Evolutionary conservation across 2,329 filamentous ascomycete genomes (phyloP).

Genomic region (Talaromyces sp.): DNA sequence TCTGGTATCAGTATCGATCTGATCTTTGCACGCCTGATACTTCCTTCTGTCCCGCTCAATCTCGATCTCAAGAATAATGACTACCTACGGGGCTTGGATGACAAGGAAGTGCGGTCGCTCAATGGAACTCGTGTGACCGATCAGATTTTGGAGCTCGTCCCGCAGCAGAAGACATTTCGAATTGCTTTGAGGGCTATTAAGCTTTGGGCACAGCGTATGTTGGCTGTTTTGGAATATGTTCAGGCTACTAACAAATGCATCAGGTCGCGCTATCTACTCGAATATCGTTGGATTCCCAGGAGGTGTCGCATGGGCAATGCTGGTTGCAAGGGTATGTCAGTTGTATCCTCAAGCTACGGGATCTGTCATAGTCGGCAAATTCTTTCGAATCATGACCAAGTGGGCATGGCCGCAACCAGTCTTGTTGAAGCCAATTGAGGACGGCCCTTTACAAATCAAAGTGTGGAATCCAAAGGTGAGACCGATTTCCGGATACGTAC

Average conservation of each 20-base stretch:
- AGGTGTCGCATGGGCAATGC: slow-evolving; percentile 96
- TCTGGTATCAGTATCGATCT: slow-evolving; percentile 90
- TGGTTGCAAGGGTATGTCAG: slow-evolving; percentile 93
- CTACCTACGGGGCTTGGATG: slow-evolving; percentile 79
- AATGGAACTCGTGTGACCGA: slow-evolving; percentile 95
- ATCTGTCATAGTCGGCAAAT: slow-evolving; percentile 85
- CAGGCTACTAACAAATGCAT: slow-evolving; percentile 17
- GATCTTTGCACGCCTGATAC: slow-evolving; percentile 74
- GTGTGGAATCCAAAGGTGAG: slow-evolving; percentile 90
- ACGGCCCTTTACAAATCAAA: slow-evolving; percentile 72
- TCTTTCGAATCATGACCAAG: slow-evolving; percentile 84
- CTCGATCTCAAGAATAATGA: slow-evolving; percentile 79
- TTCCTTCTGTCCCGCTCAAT: slow-evolving; percentile 68
- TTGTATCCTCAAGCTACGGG: slow-evolving; percentile 90
- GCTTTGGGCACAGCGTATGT: slow-evolving; percentile 78
- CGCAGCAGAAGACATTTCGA: slow-evolving; percentile 84
- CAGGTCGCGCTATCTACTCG: slow-evolving; percentile 80
- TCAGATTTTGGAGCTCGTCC: slow-evolving; percentile 84
- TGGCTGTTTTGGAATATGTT: neutral
- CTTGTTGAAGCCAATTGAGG: slow-evolving; percentile 81
- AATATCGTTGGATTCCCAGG: slow-evolving; percentile 96
- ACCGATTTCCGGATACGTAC: neutral
- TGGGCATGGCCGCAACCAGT: slow-evolving; percentile 97
- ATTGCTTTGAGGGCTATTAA: slow-evolving; percentile 89
- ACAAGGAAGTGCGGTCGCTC: slow-evolving; percentile 79